Evolutionary conservation across 2,329 filamentous ascomycete species (phyloP), one percentile per base, ranked within the genome.

Genomic region (Hypomyces rosellus): DNA sequence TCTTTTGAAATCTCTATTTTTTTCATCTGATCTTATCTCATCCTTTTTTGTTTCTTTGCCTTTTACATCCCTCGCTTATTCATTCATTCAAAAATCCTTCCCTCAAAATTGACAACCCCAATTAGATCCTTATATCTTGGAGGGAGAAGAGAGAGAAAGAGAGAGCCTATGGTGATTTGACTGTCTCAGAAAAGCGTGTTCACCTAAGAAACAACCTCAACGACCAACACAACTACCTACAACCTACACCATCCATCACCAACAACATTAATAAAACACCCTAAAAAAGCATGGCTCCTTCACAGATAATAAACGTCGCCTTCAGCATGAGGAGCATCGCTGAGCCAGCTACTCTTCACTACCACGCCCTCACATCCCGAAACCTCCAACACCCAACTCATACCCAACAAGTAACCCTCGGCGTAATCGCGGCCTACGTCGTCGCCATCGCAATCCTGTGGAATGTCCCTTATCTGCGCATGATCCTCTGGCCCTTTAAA

Each of bases 401-500:
- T 61, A 86, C 86, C 2, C 86, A 90, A 60, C 75, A 76, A 48
- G 76, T 89, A 9, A 89, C 86, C 0, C 70, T 89, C 22, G 85
- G 85, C 8, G 73, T 89, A 38, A 88, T 90, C 58, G 84, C 69
- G 8, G 83, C 75, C 34, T 90, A 90, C 66, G 76, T 86, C 2
- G 85, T 89, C 15, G 76, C 77, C 43, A 91, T 91, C 56, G 86
- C 85, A 4, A 73, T 91, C 39, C 72, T 91, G 3, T 91, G 87
- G 87, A 90, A 90, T 68, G 66, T 90, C 1, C 87, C 87, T 1
- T 89, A 88, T 65, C 69, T 91, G n/a, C 76, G 80, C 50, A 85
- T 81, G 75, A 75, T 85, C 1, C 70, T 91, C 34, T 91, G 86
- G 86, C 87, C 87, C 4, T 90, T 91, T 73, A 91, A 91, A 72